Conservation (phyloP, 179 eudicot genomes). For the Vitellaria paradoxa region DNA sequence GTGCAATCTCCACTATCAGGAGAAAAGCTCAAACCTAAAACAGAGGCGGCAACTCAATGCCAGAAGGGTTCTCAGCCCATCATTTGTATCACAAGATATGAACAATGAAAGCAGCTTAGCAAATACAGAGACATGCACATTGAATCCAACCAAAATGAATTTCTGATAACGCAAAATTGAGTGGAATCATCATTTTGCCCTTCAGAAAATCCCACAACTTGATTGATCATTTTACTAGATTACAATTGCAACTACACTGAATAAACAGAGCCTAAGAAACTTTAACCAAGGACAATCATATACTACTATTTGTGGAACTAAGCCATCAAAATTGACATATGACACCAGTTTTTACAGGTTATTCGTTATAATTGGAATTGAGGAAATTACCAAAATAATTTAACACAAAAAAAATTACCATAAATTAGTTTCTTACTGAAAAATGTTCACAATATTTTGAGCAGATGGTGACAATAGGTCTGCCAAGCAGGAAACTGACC, state of each 20-base stretch:
- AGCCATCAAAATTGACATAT: background rate
- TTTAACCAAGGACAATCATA: background rate
- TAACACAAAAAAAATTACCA: background rate
- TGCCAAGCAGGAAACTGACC: too few relatives aligned
- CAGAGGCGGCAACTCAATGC: background rate
- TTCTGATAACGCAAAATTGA: background rate
- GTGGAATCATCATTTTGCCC: background rate
- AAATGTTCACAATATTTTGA: background rate
- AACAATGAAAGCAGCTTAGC: slow-evolving; percentile 1
- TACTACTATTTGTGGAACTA: background rate
- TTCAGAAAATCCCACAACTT: background rate
- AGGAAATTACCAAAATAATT: background rate
- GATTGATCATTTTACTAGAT: too few relatives aligned
- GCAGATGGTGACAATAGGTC: too few relatives aligned
- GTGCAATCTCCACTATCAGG: background rate
- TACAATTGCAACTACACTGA: too few relatives aligned
- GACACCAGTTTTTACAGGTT: too few relatives aligned
- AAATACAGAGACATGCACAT: background rate
- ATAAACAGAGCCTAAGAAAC: background rate
- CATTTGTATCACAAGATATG: background rate
- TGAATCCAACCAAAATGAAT: background rate
- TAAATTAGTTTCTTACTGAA: background rate
- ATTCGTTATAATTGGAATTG: background rate
- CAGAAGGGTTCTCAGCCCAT: background rate
- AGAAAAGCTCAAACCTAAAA: background rate